Evolutionary conservation across 2,329 filamentous ascomycete species (phyloP).

Genomic region (Fusarium nanum): DNA sequence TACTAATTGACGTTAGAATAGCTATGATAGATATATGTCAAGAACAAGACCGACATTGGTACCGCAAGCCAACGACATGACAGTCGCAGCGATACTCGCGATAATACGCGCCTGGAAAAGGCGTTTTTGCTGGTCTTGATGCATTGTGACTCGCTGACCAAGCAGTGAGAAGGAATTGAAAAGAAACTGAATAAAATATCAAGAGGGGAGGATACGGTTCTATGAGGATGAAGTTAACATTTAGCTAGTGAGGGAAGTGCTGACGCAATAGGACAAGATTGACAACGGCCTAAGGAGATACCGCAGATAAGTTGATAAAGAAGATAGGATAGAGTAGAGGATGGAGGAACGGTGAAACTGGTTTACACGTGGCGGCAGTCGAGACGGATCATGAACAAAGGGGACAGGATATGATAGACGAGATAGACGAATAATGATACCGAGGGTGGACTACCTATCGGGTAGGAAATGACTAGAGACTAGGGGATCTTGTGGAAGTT

Average conservation of each 20-base stretch:
- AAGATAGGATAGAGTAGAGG: slow-evolving; percentile 20
- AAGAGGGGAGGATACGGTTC: slow-evolving; percentile 10
- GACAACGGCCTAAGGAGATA: slow-evolving; percentile 1
- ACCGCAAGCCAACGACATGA: slow-evolving; percentile 88
- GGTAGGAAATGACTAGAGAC: not conserved
- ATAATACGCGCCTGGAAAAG: slow-evolving; percentile 76
- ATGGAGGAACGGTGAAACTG: not conserved
- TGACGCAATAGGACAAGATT: slow-evolving; percentile 27
- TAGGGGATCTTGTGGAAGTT: slow-evolving; percentile 11
- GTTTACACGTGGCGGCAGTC: slow-evolving; percentile 22
- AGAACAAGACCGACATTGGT: slow-evolving; percentile 76
- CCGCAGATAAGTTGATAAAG: not conserved
- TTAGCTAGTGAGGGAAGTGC: slow-evolving; percentile 27
- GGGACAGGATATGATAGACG: slow-evolving; percentile 1
- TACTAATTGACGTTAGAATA: slow-evolving; percentile 68
- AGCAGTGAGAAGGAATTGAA: not conserved
- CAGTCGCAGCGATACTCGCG: slow-evolving; percentile 85
- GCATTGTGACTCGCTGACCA: slow-evolving; percentile 36
- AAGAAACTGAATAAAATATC: slow-evolving; percentile 1
- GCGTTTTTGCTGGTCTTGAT: slow-evolving; percentile 48
- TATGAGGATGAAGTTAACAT: slow-evolving; percentile 29
- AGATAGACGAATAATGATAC: slow-evolving; percentile 15
- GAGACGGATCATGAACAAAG: slow-evolving; percentile 3
- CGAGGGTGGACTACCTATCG: slow-evolving; percentile 1
- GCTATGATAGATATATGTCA: not conserved